A percentile compares a stretch with the other conserved stretches of the same genome.
These are phyloP conservation scores for Uromyces viciae-fabae DNA, from an alignment of 1,284 basidiomycete genomes.

Conservation along the genomic window DNA sequence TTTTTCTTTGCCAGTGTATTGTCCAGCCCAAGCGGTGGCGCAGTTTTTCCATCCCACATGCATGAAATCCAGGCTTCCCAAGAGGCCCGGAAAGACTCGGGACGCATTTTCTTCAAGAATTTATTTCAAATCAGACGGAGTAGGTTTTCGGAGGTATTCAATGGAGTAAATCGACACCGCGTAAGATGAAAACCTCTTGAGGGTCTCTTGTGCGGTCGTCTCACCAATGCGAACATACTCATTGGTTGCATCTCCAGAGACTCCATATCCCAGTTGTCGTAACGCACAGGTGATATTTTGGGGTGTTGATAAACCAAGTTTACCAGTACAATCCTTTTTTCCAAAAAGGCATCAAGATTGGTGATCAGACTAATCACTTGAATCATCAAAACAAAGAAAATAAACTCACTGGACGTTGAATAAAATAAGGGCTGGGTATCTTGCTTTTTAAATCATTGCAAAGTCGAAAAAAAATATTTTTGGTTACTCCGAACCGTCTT, in stretches of 20 bases:
- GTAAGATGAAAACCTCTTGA: neutral
- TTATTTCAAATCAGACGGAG: neutral
- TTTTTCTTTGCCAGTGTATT: slow-evolving; percentile 5
- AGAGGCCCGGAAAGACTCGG: neutral
- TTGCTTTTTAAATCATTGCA: neutral
- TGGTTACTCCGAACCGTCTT: neutral
- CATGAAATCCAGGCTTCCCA: neutral
- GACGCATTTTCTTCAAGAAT: neutral
- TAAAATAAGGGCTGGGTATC: neutral
- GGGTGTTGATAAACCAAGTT: neutral
- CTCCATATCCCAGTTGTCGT: slow-evolving; percentile 1
- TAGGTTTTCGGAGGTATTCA: neutral
- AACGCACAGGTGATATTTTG: neutral
- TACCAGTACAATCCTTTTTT: neutral
- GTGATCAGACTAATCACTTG: neutral
- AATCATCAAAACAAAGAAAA: no score
- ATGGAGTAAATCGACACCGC: neutral
- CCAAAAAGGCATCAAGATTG: neutral
- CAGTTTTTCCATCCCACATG: neutral
- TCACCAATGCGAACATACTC: slow-evolving; percentile 15
- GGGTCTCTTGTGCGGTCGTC: neutral
- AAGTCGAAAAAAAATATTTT: neutral
- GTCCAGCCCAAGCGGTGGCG: neutral
- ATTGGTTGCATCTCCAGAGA: neutral
- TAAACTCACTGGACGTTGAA: neutral